These are phyloP conservation scores for Cenchrus fungigraminus DNA, from an alignment of 176 grass and related monocot species.

Conservation along the genomic window DNA sequence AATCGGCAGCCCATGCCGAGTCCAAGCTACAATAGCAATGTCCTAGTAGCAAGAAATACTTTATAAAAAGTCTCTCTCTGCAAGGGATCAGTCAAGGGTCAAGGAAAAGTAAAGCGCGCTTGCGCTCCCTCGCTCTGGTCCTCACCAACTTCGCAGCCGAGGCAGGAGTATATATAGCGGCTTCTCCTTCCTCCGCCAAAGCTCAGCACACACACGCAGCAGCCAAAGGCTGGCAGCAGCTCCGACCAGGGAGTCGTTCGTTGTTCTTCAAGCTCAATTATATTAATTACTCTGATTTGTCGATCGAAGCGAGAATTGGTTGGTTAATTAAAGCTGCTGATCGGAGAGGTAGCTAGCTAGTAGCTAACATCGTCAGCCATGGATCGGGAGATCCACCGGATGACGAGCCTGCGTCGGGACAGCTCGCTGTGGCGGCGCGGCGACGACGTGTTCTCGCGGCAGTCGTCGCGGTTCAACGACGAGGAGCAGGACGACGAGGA, in stretches of 20 bases:
- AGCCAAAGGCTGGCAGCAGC: not conserved
- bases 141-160: constrained; percentile 21
- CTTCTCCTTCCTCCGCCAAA: not conserved
- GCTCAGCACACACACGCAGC: not conserved
- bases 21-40: constrained; percentile 18
- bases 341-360: not conserved
- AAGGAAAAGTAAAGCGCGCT: not conserved
- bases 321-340: too few species aligned
- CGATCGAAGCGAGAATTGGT: too few species aligned
- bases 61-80: not conserved
- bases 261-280: not conserved
- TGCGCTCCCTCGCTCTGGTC: not conserved
- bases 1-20: not conserved
- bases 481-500: constrained; percentile 93
- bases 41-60: not conserved
- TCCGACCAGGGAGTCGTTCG: not conserved
- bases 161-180: not conserved
- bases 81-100: not conserved
- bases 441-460: constrained; percentile 71
- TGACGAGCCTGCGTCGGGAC: constrained; percentile 58
- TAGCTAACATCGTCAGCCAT: not conserved
- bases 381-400: constrained; percentile 57
- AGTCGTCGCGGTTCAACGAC: constrained; percentile 61
- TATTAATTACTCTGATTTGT: too few species aligned
- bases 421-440: constrained; percentile 62